phyloP scores from a whole-genome alignment of 495 filamentous ascomycete genomes.

The Xylaria scruposa region DNA sequence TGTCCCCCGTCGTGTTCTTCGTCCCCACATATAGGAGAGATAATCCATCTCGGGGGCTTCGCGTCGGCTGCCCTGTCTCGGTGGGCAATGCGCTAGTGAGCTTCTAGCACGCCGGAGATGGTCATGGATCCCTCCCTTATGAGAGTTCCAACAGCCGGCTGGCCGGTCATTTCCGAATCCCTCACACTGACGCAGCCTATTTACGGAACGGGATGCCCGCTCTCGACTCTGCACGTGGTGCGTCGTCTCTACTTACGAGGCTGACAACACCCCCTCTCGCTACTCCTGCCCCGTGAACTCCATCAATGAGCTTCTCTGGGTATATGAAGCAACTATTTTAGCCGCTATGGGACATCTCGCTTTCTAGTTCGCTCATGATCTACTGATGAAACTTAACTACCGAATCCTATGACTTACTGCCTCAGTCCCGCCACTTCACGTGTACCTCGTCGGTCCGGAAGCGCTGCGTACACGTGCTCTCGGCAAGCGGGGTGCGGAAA shows the following conservation, averaged over 20 bases:
- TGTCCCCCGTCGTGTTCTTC: neutral
- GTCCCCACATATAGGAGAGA: neutral
- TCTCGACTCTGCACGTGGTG: neutral
- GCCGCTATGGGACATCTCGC: neutral
- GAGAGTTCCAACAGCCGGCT: neutral
- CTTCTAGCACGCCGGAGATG: neutral
- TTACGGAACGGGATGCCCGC: neutral
- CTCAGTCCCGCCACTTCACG: conserved; percentile 84
- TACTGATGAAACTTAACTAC: neutral
- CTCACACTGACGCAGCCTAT: neutral
- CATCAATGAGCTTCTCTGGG: neutral
- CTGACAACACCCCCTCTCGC: neutral
- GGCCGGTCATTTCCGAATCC: neutral
- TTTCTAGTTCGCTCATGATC: conserved; percentile 8
- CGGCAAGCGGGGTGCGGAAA: conserved; percentile 74
- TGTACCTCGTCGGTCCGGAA: conserved; percentile 95
- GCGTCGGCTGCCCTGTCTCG: neutral
- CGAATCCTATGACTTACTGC: neutral
- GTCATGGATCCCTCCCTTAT: too few species aligned
- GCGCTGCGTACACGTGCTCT: conserved; percentile 89
- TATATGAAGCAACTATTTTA: neutral
- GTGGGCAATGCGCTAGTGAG: neutral
- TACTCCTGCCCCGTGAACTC: neutral
- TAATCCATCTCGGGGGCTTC: neutral
- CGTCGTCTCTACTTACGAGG: neutral